phyloP scores from a whole-genome alignment of 1,139 yeast species.

The Taiozyma sp. region DNA sequence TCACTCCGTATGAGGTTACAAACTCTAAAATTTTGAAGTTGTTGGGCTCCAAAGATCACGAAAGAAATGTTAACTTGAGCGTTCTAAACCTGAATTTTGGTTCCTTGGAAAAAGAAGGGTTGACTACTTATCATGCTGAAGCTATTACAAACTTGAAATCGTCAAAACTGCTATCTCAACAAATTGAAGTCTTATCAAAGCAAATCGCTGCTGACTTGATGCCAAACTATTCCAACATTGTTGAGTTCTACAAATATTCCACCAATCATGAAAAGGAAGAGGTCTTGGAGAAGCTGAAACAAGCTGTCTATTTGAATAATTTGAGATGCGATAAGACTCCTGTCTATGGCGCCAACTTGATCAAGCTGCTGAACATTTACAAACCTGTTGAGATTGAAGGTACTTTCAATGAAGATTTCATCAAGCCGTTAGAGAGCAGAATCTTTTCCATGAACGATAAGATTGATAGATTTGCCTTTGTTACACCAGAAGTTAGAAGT shows the following conservation, averaged over 20 bases:
- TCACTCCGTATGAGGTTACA: slow-evolving; percentile 40
- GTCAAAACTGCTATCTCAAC: slow-evolving; percentile 34
- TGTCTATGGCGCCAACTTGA: slow-evolving; percentile 46
- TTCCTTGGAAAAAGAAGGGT: slow-evolving; percentile 33
- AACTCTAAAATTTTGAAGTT: slow-evolving; percentile 40
- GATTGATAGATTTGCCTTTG: slow-evolving; percentile 74
- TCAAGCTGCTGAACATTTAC: slow-evolving; percentile 26
- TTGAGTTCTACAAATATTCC: slow-evolving; percentile 54
- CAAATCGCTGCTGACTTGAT: slow-evolving; percentile 24
- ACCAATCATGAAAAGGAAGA: slow-evolving; percentile 46
- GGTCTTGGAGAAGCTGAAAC: slow-evolving; percentile 47
- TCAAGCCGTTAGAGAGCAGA: slow-evolving; percentile 31
- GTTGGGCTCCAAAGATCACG: slow-evolving; percentile 26
- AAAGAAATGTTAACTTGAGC: slow-evolving; percentile 39
- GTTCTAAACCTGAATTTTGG: slow-evolving; percentile 60
- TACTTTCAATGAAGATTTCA: slow-evolving; percentile 21
- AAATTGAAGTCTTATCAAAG: slow-evolving; percentile 36
- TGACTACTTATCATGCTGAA: slow-evolving; percentile 44
- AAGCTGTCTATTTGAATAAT: slow-evolving; percentile 56
- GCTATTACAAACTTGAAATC: slow-evolving; percentile 31
- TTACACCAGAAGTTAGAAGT: slow-evolving; percentile 84
- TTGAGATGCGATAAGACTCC: slow-evolving; percentile 56
- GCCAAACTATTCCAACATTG: slow-evolving; percentile 45
- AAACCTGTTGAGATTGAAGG: slow-evolving; percentile 13
- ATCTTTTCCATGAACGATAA: slow-evolving; percentile 36